Conservation (phyloP, 73 alveolate species). For the Paramecium pentaurelia region DNA sequence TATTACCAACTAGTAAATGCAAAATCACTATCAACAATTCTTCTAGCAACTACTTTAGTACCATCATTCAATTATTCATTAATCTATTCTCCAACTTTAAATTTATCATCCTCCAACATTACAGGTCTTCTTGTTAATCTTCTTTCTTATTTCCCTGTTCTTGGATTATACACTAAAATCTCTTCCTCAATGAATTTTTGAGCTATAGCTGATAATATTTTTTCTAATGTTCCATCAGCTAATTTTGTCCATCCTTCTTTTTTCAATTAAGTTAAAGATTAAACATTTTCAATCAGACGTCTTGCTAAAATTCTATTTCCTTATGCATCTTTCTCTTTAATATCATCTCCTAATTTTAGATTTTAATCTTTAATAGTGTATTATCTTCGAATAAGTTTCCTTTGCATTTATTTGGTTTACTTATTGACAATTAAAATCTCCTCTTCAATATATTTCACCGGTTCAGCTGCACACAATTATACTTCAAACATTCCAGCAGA, state of each 20-base stretch:
- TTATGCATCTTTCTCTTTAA: background rate
- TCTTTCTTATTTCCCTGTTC: background rate
- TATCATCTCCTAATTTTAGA: background rate
- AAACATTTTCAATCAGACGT: background rate
- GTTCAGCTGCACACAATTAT: background rate
- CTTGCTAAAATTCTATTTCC: background rate
- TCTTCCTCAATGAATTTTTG: background rate
- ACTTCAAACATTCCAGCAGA: constrained; percentile 13
- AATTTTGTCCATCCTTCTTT: background rate
- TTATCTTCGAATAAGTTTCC: background rate
- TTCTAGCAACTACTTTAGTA: background rate
- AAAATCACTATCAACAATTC: background rate
- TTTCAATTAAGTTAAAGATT: background rate
- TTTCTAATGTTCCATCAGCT: background rate
- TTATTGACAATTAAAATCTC: background rate
- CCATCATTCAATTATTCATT: background rate
- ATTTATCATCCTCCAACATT: background rate
- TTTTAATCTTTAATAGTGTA: background rate
- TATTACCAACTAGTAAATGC: background rate
- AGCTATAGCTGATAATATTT: background rate
- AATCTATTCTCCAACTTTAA: background rate
- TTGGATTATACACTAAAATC: background rate
- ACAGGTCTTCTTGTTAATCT: constrained; percentile 5
- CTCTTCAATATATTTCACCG: background rate
- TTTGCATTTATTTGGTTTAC: background rate